Conservation (phyloP, 495 filamentous ascomycete genomes). For the Chaetomidium leptoderma region DNA sequence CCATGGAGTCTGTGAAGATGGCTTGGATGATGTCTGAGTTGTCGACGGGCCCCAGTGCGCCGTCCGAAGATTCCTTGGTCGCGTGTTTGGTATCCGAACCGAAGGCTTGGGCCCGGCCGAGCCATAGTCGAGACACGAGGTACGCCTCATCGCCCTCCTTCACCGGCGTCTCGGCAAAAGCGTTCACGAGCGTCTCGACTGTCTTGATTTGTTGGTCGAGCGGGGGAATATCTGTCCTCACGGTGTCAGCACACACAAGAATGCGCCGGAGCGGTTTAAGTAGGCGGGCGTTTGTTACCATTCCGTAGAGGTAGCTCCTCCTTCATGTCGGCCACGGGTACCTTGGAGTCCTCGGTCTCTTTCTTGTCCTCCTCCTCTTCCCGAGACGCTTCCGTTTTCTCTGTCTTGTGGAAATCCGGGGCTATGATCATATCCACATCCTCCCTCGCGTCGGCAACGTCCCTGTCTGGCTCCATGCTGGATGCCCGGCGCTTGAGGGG, state of each 20-base stretch:
- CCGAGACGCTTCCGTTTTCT: not conserved
- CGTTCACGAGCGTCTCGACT: constrained; percentile 59
- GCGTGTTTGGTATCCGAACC: constrained; percentile 51
- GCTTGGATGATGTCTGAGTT: constrained; percentile 66
- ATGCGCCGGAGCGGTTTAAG: not conserved
- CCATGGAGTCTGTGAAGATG: constrained; percentile 43
- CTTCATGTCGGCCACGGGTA: not conserved
- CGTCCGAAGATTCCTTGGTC: constrained; percentile 59
- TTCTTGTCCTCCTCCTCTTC: constrained; percentile 6
- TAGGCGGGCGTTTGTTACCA: constrained; percentile 14
- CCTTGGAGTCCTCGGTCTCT: not conserved
- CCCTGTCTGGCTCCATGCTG: constrained; percentile 47
- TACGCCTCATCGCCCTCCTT: constrained; percentile 70
- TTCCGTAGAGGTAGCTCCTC: constrained; percentile 24
- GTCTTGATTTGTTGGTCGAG: constrained; percentile 73
- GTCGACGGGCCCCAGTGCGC: constrained; percentile 75
- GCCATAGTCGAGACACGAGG: constrained; percentile 74
- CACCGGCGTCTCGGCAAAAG: constrained; percentile 48
- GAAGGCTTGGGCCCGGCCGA: constrained; percentile 66
- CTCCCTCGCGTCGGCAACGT: constrained; percentile 33
- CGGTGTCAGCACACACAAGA: constrained; percentile 1
- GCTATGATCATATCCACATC: constrained; percentile 49
- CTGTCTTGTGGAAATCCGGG: constrained; percentile 14
- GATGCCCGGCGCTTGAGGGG: constrained; percentile 53
- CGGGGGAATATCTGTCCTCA: constrained; percentile 41